Conservation (phyloP, 2,329 filamentous ascomycete genomes). For the Beauveria rudraprayagi region DNA sequence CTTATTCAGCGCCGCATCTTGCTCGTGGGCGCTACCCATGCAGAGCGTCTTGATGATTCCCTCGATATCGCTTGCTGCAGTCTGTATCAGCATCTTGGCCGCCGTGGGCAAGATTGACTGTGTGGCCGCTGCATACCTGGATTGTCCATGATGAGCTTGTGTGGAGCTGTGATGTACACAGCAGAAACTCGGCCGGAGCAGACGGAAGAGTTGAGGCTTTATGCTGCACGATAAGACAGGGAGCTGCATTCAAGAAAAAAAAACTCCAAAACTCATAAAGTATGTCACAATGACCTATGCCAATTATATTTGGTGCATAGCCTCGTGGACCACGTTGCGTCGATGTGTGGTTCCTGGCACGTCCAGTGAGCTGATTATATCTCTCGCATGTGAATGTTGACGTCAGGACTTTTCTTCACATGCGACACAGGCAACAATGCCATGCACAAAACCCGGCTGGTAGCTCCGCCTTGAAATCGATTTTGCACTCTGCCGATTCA, state of each 20-base stretch:
- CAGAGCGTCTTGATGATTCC: slow-evolving; percentile 60
- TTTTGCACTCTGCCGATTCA: not conserved
- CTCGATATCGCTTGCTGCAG: slow-evolving; percentile 40
- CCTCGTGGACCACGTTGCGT: not conserved
- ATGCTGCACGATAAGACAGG: not conserved
- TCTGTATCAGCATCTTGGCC: not conserved
- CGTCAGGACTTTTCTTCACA: slow-evolving; percentile 17
- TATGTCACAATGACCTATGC: not conserved
- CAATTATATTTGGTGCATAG: not conserved
- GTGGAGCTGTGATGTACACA: not conserved
- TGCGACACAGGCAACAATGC: not conserved
- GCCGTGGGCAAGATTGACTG: not conserved
- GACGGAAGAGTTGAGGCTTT: not conserved
- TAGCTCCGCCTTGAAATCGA: not conserved
- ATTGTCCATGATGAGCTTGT: slow-evolving; percentile 28
- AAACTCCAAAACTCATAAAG: not conserved
- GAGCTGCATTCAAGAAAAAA: not conserved
- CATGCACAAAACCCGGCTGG: not conserved
- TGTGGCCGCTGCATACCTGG: slow-evolving; percentile 27
- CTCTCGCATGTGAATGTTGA: slow-evolving; percentile 16
- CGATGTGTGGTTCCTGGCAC: not conserved
- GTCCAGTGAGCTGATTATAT: not conserved
- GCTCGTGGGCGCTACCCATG: slow-evolving; percentile 57
- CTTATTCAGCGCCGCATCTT: slow-evolving; percentile 55
- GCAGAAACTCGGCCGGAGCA: not conserved